These are phyloP conservation scores for Pseudocercospora pini-densiflorae DNA, from an alignment of 2,329 filamentous ascomycete genomes.

Conservation along the genomic window DNA sequence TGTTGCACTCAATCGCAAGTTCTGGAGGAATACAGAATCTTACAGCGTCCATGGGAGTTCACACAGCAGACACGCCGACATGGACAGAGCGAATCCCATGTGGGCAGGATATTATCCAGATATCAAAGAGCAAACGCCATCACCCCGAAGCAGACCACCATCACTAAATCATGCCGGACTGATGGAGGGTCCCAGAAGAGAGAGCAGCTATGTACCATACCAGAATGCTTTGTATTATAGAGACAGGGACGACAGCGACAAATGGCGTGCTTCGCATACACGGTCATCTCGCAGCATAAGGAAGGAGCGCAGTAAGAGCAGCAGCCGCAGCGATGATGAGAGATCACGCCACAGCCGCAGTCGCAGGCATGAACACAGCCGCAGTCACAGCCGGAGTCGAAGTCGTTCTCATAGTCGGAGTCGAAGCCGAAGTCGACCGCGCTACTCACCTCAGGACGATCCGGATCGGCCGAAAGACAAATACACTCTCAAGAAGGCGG, in stretches of 20 bases:
- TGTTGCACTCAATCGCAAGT: neutral
- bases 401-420: conserved; percentile 1
- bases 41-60: neutral
- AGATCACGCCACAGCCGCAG: neutral
- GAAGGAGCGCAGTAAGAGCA: conserved; percentile 7
- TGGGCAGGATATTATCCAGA: neutral
- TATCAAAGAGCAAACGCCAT: neutral
- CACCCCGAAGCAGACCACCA: neutral
- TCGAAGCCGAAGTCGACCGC: neutral
- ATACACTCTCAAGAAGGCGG: conserved; percentile 12
- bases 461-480: conserved; percentile 10
- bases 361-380: neutral
- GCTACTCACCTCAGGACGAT: conserved; percentile 13
- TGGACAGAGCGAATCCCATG: neutral
- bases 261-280: conserved; percentile 4
- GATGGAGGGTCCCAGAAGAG: neutral
- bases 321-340: neutral
- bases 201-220: conserved; percentile 8
- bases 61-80: neutral
- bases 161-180: neutral
- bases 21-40: neutral
- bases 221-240: conserved; percentile 9
- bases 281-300: neutral
- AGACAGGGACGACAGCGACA: neutral
- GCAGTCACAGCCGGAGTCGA: neutral